Percentiles rank a stretch among this genome's conserved stretches.
phyloP scores from a whole-genome alignment of 2,329 filamentous ascomycete species.

The Cercospora brassicicola region DNA sequence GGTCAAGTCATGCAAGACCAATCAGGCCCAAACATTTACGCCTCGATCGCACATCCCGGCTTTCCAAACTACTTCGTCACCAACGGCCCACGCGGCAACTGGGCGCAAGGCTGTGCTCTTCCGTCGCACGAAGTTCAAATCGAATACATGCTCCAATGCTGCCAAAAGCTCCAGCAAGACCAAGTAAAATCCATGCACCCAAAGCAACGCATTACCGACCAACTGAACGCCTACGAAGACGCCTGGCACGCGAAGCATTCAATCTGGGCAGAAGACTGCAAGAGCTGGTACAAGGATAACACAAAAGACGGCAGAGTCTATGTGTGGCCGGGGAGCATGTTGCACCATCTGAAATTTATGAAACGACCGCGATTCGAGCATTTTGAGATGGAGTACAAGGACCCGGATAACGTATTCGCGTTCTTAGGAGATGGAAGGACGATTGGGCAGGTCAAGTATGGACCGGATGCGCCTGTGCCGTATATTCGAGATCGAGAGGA shows the following conservation, averaged over 20 bases:
- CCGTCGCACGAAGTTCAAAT: constrained; percentile 24
- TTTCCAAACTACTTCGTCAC: constrained; percentile 41
- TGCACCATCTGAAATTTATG: constrained; percentile 31
- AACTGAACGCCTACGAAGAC: constrained; percentile 32
- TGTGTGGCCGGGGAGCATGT: constrained; percentile 34
- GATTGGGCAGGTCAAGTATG: constrained; percentile 28
- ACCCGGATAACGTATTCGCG: constrained; percentile 44
- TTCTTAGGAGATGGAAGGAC: constrained; percentile 54
- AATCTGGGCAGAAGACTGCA: constrained; percentile 28
- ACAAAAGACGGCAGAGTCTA: constrained; percentile 38
- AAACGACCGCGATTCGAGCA: constrained; percentile 49
- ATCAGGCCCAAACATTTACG: constrained; percentile 32
- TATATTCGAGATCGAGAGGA: constrained; percentile 26
- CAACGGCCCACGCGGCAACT: constrained; percentile 26
- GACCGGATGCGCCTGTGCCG: constrained; percentile 22
- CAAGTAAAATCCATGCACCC: constrained; percentile 31
- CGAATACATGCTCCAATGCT: constrained; percentile 30
- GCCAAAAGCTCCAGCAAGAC: constrained; percentile 32
- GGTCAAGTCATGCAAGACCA: constrained; percentile 33
- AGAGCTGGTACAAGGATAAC: constrained; percentile 33
- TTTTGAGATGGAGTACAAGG: constrained; percentile 50
- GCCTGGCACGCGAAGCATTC: constrained; percentile 29
- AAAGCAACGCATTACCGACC: constrained; percentile 28
- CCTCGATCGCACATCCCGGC: constrained; percentile 31
- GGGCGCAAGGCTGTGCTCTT: constrained; percentile 24